Percentiles rank a stretch among this genome's conserved stretches.
phyloP scores from a whole-genome alignment of 2,329 filamentous ascomycete genomes.

The Chrysoporthe cubensis region DNA sequence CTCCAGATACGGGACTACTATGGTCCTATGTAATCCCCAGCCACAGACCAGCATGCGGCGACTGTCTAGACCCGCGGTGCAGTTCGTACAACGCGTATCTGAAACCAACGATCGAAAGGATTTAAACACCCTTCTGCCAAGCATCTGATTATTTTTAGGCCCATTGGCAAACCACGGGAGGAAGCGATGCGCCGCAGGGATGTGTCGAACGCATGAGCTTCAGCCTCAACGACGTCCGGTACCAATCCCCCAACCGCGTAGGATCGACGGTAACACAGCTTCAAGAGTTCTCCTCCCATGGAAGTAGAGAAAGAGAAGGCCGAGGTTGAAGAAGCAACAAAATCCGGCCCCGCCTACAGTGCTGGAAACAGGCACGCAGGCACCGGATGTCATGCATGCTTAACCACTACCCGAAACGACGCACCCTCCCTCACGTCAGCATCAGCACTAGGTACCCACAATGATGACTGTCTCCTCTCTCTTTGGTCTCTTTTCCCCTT shows the following conservation, averaged over 20 bases:
- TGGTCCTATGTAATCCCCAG: not conserved
- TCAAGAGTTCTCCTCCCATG: not conserved
- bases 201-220: not conserved
- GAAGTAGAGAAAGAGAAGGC: not conserved
- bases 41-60: not conserved
- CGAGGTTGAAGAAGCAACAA: not conserved
- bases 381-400: not conserved
- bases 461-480: not conserved
- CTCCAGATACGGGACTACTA: not conserved
- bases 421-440: constrained; percentile 5
- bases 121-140: constrained; percentile 1
- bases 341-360: not conserved
- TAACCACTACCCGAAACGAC: not conserved
- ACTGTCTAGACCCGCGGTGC: not conserved
- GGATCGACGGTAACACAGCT: not conserved
- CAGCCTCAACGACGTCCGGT: not conserved
- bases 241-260: not conserved
- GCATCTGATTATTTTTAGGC: constrained; percentile 13
- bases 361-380: not conserved
- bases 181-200: constrained; percentile 1
- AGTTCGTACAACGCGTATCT: not conserved
- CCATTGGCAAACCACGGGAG: not conserved
- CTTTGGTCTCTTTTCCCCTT: not conserved
- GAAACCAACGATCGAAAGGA: constrained; percentile 3
- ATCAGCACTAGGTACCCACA: not conserved